phyloP scores from a whole-genome alignment of 2,329 filamentous ascomycete species.

The Verticillium zaregamsianum region DNA sequence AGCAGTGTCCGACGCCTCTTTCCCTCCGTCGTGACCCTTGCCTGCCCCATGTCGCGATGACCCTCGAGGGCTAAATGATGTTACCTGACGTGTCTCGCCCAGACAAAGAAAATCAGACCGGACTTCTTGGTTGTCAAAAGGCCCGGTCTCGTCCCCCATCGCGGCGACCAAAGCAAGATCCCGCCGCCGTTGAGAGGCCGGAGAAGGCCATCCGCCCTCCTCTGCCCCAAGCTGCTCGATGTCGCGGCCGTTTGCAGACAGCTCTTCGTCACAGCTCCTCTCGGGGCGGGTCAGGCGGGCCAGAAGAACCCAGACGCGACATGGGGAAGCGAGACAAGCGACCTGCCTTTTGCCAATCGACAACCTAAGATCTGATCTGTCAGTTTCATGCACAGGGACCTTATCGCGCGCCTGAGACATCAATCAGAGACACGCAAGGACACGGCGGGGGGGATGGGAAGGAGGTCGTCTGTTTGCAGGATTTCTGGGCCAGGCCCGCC shows the following conservation, averaged over 20 bases:
- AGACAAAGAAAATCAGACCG: background rate
- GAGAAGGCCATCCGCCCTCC: background rate
- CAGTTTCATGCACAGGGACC: background rate
- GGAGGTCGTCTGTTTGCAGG: background rate
- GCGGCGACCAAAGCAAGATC: background rate
- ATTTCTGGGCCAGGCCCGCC: background rate
- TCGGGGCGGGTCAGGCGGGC: background rate
- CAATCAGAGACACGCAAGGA: background rate
- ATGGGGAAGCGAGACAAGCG: background rate
- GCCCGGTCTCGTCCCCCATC: background rate
- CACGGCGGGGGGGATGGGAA: background rate
- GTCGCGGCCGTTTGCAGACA: background rate
- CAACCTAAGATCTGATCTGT: background rate
- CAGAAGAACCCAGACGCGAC: background rate
- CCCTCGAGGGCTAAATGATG: background rate
- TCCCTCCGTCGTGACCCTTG: background rate
- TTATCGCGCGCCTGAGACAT: background rate
- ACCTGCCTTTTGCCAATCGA: background rate
- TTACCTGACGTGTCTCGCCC: background rate
- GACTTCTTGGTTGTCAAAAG: background rate
- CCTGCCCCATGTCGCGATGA: background rate
- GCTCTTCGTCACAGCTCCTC: background rate
- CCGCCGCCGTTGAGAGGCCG: background rate
- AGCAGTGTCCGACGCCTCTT: background rate
- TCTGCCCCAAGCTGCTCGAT: background rate